Base-by-base conservation (phyloP, 176 grass and related monocot genomes). In the Oryza nivara region DNA sequence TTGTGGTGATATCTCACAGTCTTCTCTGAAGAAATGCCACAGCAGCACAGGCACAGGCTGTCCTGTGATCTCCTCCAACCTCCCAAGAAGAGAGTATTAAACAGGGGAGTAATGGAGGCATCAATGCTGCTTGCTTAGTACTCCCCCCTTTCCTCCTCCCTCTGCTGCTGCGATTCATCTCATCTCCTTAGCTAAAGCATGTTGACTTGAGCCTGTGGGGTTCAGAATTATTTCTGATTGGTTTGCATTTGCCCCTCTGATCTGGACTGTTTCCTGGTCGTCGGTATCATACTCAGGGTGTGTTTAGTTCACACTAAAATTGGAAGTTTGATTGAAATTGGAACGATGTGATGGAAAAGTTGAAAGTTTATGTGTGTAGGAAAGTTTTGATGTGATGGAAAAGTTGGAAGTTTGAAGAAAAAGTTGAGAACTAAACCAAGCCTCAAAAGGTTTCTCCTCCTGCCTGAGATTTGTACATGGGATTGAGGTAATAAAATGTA, bases 81-180 rank as follows among this genome's bases (percentile, higher is more conserved):
- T 79, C 84, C 79, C 76, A 80, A 83, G n/a, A 44, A 44, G 43
- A 44, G 43, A 82, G 69, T 79, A 90, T 84, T 75, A 78, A 83
- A 86, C 51, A 70, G 30, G 41, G 75, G 80, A 84, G 80, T 84
- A 83, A 87, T 87, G 84, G 80, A 83, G 80, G 70, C 70, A 87
- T 90, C 84, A 84, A 87, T 90, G 80, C 89, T 74, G 84, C 80
- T 90, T 87, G 70, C 63, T 87, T 73, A 64, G 54, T 84, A 67
- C 65, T 3, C 70, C 26, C 58, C 34, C 19, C 9, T 44, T 44
- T 44, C 43, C 43, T 84, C 35, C 72, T 75, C 54, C 49, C 49
- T 58, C 49, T 52, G 43, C 36, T 78, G 67, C 65, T 74, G 38
- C 70, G 67, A 88, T 79, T 73, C 70, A 70, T 85, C 78, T 73